Conservation (phyloP, 2,329 filamentous ascomycete genomes). For the Hirsutella rhossiliensis region DNA sequence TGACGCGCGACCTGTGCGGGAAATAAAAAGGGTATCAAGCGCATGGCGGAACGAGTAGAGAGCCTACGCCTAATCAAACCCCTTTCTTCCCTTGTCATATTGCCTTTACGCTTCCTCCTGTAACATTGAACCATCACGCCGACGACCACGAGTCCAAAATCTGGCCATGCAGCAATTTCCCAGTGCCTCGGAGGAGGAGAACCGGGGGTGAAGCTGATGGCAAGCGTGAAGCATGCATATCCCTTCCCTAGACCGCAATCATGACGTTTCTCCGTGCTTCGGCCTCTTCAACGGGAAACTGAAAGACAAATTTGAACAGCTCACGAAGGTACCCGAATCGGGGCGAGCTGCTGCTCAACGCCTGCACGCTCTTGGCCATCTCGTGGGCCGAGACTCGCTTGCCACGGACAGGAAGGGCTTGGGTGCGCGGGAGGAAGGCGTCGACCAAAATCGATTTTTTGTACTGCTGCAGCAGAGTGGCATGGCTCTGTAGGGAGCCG, state of each 20-base stretch:
- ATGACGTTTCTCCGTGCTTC: constrained; percentile 52
- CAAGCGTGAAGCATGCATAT: no score
- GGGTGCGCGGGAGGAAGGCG: constrained; percentile 35
- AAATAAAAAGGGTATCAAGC: no score
- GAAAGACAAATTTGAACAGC: constrained; percentile 74
- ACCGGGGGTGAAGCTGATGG: no score
- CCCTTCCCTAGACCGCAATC: constrained; percentile 35
- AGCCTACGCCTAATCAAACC: no score
- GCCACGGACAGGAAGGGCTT: constrained; percentile 34
- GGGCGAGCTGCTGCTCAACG: constrained; percentile 54
- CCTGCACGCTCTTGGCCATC: constrained; percentile 65
- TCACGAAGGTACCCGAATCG: constrained; percentile 74
- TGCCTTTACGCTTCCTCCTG: no score
- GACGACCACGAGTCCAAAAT: no score
- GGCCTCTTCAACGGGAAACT: constrained; percentile 70
- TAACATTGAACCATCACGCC: no score
- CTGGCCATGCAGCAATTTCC: no score
- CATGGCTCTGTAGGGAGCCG: constrained; percentile 58
- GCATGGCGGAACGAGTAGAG: no score
- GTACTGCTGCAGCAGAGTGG: constrained; percentile 63
- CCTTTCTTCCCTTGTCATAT: no score
- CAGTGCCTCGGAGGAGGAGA: no score
- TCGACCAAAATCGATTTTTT: constrained; percentile 69
- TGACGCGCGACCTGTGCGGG: no score
- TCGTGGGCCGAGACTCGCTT: constrained; percentile 58